phyloP scores from a whole-genome alignment of 306 rosid species.

The Medicago ruthenica region DNA sequence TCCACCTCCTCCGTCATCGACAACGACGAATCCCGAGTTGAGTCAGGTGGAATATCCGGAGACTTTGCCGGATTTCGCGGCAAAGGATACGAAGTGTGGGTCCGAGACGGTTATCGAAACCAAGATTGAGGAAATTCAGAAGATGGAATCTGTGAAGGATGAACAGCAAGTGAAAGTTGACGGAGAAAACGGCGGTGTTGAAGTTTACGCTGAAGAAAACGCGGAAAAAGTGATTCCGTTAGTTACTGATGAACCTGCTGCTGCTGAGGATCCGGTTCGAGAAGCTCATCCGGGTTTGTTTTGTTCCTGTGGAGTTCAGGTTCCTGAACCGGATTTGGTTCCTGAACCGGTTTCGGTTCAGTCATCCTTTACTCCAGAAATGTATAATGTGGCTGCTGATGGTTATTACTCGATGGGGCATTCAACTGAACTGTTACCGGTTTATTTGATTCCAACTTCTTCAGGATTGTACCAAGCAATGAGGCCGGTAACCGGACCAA shows the following conservation, averaged over 20 bases:
- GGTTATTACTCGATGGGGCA: slow-evolving; percentile 49
- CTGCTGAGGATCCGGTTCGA: background rate
- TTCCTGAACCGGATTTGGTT: slow-evolving; percentile 29
- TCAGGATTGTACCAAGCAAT: slow-evolving; percentile 69
- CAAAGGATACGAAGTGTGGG: slow-evolving; percentile 49
- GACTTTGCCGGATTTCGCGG: slow-evolving; percentile 43
- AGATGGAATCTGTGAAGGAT: slow-evolving; percentile 50
- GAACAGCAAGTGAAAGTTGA: slow-evolving; percentile 62
- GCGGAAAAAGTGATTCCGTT: slow-evolving; percentile 52
- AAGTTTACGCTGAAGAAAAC: slow-evolving; percentile 48
- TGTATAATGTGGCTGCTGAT: slow-evolving; percentile 42
- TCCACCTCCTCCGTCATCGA: too few species aligned
- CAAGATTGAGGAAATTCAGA: slow-evolving; percentile 63
- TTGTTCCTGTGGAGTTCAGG: too few species aligned
- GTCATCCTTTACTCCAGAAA: slow-evolving; percentile 52
- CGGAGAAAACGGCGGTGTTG: slow-evolving; percentile 31
- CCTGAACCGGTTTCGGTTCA: slow-evolving; percentile 33
- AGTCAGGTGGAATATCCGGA: slow-evolving; percentile 50
- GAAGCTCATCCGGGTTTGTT: background rate
- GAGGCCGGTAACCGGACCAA: slow-evolving; percentile 57
- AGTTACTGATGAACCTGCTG: slow-evolving; percentile 25
- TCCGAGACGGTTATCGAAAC: slow-evolving; percentile 59
- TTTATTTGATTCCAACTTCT: slow-evolving; percentile 66
- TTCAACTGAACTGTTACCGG: slow-evolving; percentile 55
- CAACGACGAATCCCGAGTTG: slow-evolving; percentile 23